Conservation (phyloP, 1,284 basidiomycete species). For the Butyriboletus appendiculatus region DNA sequence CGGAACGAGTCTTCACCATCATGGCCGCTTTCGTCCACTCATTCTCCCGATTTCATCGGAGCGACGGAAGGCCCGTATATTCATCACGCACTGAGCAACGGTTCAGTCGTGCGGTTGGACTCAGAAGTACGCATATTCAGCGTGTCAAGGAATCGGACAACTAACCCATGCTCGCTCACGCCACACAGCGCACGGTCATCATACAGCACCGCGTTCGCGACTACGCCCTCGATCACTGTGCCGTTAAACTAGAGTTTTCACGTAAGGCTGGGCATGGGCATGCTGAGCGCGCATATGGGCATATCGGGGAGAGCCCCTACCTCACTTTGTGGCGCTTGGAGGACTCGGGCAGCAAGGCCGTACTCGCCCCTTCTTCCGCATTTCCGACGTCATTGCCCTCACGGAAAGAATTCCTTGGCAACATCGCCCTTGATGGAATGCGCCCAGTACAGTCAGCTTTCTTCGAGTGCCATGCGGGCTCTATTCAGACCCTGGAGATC, state of each 20-base stretch:
- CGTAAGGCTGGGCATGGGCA: background rate
- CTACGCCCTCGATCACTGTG: conserved; percentile 23
- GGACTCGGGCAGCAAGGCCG: conserved; percentile 1
- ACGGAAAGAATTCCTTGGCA: conserved; percentile 16
- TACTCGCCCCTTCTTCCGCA: conserved; percentile 11
- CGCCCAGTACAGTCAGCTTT: conserved; percentile 9
- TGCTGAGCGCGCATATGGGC: conserved; percentile 14
- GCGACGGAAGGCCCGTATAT: conserved; percentile 15
- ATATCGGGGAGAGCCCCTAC: conserved; percentile 19
- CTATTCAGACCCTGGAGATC: conserved; percentile 25
- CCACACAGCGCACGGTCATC: conserved; percentile 18
- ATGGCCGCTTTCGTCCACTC: conserved; percentile 25
- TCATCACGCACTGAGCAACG: conserved; percentile 13
- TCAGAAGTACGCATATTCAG: conserved; percentile 8
- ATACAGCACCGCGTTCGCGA: conserved; percentile 26
- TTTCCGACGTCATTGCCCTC: conserved; percentile 13
- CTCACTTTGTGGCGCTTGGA: conserved; percentile 23
- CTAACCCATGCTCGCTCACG: background rate
- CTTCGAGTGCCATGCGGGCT: conserved; percentile 15
- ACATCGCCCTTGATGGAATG: conserved; percentile 17
- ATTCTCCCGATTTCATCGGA: conserved; percentile 25
- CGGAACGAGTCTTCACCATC: conserved; percentile 30
- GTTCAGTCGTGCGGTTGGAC: conserved; percentile 26
- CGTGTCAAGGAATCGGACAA: background rate
- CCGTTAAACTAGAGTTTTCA: conserved; percentile 14